Evolutionary conservation across 2,329 filamentous ascomycete species (phyloP).

Genomic region (Scytalidium lignicola): DNA sequence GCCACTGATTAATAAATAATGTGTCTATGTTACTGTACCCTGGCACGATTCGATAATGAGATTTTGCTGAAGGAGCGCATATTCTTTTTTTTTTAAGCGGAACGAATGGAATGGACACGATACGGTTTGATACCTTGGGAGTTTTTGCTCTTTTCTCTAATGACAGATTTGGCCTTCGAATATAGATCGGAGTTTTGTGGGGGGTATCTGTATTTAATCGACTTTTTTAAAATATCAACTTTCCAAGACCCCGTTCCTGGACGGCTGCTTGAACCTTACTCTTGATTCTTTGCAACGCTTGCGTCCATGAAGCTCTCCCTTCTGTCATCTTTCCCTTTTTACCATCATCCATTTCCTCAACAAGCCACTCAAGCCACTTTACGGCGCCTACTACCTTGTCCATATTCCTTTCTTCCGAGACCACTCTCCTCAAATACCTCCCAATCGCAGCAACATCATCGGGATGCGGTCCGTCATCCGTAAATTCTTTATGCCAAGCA

Average conservation of each 20-base stretch:
- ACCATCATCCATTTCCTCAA: constrained; percentile 41
- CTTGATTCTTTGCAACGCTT: constrained; percentile 40
- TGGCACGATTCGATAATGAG: background rate
- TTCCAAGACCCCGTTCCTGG: constrained; percentile 48
- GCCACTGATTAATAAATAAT: constrained; percentile 4
- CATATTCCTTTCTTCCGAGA: constrained; percentile 72
- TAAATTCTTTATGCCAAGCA: constrained; percentile 71
- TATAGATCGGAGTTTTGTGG: background rate
- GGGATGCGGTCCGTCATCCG: constrained; percentile 67
- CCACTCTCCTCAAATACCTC: constrained; percentile 66
- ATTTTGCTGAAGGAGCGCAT: background rate
- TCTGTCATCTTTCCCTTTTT: constrained; percentile 25
- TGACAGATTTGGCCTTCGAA: background rate
- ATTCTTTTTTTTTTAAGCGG: background rate
- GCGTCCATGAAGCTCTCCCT: constrained; percentile 42
- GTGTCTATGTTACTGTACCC: background rate
- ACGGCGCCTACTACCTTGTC: constrained; percentile 66
- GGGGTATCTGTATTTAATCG: background rate
- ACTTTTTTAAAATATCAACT: constrained; percentile 41
- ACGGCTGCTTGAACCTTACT: constrained; percentile 51
- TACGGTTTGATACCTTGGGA: background rate
- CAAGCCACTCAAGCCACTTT: constrained; percentile 59
- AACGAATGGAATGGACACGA: background rate
- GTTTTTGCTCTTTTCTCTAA: background rate
- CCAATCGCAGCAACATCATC: constrained; percentile 73